Evolutionary conservation across 805 yeast genomes (phyloP).

Genomic region (Zygotorulaspora florentina): DNA sequence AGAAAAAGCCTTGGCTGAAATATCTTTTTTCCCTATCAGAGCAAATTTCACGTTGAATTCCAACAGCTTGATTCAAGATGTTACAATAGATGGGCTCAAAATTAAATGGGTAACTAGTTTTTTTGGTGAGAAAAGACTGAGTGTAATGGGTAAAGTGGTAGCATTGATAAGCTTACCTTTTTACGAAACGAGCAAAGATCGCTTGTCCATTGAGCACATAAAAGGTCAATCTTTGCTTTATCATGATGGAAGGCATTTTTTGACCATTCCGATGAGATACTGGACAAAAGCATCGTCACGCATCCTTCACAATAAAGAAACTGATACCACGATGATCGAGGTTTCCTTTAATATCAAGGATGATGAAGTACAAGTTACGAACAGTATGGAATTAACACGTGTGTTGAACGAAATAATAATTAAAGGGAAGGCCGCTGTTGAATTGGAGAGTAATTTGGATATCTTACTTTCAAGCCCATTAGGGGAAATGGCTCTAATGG

Average conservation of each 20-base stretch:
- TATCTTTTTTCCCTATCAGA: conserved; percentile 20
- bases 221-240: conserved; percentile 42
- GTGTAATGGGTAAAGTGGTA: conserved; percentile 39
- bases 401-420: conserved; percentile 42
- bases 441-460: conserved; percentile 24
- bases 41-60: conserved; percentile 24
- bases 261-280: conserved; percentile 40
- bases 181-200: conserved; percentile 23
- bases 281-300: conserved; percentile 46
- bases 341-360: conserved; percentile 41
- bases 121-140: conserved; percentile 32
- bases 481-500: conserved; percentile 29
- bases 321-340: conserved; percentile 29
- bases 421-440: conserved; percentile 37
- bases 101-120: conserved; percentile 34
- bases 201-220: conserved; percentile 35
- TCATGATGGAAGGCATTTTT: conserved; percentile 40
- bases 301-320: conserved; percentile 22
- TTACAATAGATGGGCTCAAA: conserved; percentile 37
- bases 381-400: conserved; percentile 39
- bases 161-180: conserved; percentile 34
- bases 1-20: conserved; percentile 14
- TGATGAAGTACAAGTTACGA: conserved; percentile 41
- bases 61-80: conserved; percentile 33
- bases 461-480: conserved; percentile 22